Conservation (phyloP, 352 stramenopile genomes). For the Phytopythium cucurbitacearum region DNA sequence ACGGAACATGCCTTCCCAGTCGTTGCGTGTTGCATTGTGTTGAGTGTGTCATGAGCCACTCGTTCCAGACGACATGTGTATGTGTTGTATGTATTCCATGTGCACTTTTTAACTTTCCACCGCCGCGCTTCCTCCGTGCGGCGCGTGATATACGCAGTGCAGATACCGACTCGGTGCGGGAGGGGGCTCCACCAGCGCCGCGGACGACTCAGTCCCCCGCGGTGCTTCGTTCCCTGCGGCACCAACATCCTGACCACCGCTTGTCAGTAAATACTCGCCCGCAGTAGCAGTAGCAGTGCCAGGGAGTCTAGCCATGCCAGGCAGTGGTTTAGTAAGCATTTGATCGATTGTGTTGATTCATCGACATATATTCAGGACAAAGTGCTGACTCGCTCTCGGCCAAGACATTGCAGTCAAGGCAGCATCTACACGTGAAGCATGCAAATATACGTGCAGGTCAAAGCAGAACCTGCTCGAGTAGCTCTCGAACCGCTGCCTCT, state of each 20-base stretch:
- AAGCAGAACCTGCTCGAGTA: too few relatives aligned
- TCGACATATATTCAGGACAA: too few relatives aligned
- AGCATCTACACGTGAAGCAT: too few relatives aligned
- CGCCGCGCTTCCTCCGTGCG: slow-evolving; percentile 33
- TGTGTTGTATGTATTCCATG: slow-evolving; percentile 3
- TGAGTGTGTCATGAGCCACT: not conserved
- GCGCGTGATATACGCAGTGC: slow-evolving; percentile 82
- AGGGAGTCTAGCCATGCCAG: too few relatives aligned
- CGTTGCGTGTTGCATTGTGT: slow-evolving; percentile 1
- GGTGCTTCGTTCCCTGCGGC: slow-evolving; percentile 19
- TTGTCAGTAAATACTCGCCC: too few relatives aligned
- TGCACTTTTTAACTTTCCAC: slow-evolving; percentile 79
- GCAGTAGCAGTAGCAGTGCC: too few relatives aligned
- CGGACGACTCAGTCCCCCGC: slow-evolving; percentile 5
- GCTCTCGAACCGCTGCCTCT: too few relatives aligned
- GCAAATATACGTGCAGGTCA: too few relatives aligned
- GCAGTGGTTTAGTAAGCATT: not conserved
- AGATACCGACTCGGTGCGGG: slow-evolving; percentile 47
- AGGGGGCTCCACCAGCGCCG: slow-evolving; percentile 18
- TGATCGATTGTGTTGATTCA: not conserved
- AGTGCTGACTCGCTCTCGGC: too few relatives aligned
- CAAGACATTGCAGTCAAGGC: too few relatives aligned
- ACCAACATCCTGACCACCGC: slow-evolving; percentile 23
- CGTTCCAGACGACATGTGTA: not conserved
- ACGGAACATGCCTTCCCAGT: slow-evolving; percentile 20